Evolutionary conservation across 2,329 filamentous ascomycete species (phyloP), one percentile per base, ranked within the genome.

Genomic region (Curvularia lunata): DNA sequence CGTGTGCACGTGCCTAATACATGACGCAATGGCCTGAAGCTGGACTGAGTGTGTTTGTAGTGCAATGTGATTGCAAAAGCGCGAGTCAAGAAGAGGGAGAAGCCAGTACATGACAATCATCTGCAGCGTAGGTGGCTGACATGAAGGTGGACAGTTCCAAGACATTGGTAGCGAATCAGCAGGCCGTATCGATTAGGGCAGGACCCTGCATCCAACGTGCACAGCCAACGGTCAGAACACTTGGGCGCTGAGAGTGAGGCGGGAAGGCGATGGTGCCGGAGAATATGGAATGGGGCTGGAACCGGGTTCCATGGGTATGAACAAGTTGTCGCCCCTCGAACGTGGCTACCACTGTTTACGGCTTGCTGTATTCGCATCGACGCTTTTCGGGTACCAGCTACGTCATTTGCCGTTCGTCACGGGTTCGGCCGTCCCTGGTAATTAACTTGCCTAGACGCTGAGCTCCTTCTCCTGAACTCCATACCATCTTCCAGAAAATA

Each of bases 331-430:
- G 30, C 30, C 10, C 13, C 19, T 16, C 37, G 16, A 19, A 9
- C 16, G 30, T 38, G 41, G n/a, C 28, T 37, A 37, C 27, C 21
- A 12, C 27, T 18, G 13, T 19, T 10, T 19, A n/a, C 30, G 41
- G 40, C 40, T 38, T 57, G 32, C 46, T 54, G 32, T 43, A 25
- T 30, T 30, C 45, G 9, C 38, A 45, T 27, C 46, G 47, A 48
- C 46, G 34, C 21, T 25, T n/a, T 16, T 40, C 32, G 46, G 56
- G 52, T 54, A 58, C 56, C 46, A 42, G 56, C 56, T 54, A 58
- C 56, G 56, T 58, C 56, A 58, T 55, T 48, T 52, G 56, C 50
- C 56, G 50, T 46, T 48, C 47, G 52, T 58, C 56, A 58, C 56
- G 56, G 52, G 56, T 43, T 3, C 40, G 46, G 30, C 32, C 21